phyloP scores from a whole-genome alignment of 2,329 filamentous ascomycete species.

The Penicillium sp. region DNA sequence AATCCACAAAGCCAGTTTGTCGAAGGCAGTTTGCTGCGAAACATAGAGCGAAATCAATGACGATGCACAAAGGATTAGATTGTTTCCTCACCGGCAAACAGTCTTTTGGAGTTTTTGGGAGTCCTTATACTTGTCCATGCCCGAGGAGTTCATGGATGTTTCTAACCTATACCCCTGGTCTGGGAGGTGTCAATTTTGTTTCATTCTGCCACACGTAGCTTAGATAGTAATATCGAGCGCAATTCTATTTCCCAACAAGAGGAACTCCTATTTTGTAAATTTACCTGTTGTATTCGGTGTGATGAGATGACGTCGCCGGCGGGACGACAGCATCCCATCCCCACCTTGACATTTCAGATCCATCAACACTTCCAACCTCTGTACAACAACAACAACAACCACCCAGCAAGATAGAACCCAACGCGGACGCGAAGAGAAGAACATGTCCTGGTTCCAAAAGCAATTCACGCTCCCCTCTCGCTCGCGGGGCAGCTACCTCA shows the following conservation, averaged over 20 bases:
- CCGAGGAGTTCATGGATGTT: neutral
- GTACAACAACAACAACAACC: neutral
- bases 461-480: slow-evolving; percentile 72
- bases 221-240: slow-evolving; percentile 19
- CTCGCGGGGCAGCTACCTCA: slow-evolving; percentile 80
- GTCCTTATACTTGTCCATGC: neutral
- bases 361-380: neutral
- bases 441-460: slow-evolving; percentile 76
- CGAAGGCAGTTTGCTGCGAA: slow-evolving; percentile 43
- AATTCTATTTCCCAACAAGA: neutral
- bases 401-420: no score
- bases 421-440: neutral
- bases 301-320: neutral
- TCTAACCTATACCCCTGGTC: neutral
- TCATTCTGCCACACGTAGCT: slow-evolving; percentile 22
- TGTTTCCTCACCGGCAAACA: no score
- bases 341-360: neutral
- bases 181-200: neutral
- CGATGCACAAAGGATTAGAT: neutral
- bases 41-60: slow-evolving; percentile 22
- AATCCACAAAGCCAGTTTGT: slow-evolving; percentile 39
- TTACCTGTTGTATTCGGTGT: no score
- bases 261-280: no score
- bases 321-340: neutral
- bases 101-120: neutral